Conservation (phyloP, 192 early-diverging fungal genomes). For the Jimgerdemannia flammicorona region DNA sequence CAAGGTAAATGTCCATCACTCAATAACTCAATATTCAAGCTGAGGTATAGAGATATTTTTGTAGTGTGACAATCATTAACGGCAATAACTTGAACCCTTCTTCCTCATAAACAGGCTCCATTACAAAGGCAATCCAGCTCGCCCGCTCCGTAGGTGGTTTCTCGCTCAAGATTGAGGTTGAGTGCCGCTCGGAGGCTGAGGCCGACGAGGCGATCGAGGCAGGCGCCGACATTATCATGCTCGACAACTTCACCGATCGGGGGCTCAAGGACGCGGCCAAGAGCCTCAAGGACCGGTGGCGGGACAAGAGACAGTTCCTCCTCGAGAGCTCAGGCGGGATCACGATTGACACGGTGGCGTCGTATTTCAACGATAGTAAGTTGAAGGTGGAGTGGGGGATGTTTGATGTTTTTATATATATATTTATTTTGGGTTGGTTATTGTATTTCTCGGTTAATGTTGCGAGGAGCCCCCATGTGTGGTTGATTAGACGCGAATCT, state of each 20-base stretch:
- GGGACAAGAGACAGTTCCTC: conserved; percentile 63
- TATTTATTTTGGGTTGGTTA: too few relatives aligned
- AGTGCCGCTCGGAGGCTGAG: conserved; percentile 88
- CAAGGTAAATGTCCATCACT: conserved; percentile 34
- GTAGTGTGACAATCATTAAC: background rate
- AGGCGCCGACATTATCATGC: conserved; percentile 97
- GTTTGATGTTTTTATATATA: background rate
- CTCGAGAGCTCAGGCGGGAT: conserved; percentile 97
- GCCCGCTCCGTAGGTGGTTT: conserved; percentile 87
- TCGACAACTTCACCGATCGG: conserved; percentile 88
- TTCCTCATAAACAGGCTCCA: conserved; percentile 58
- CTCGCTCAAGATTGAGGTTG: conserved; percentile 95
- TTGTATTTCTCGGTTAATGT: too few relatives aligned
- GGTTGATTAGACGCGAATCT: too few relatives aligned
- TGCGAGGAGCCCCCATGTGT: too few relatives aligned
- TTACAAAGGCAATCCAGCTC: conserved; percentile 81
- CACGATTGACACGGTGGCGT: conserved; percentile 77
- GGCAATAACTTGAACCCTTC: background rate
- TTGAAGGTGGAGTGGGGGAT: background rate
- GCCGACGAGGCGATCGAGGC: conserved; percentile 94
- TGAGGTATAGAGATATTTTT: too few relatives aligned
- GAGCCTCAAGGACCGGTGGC: conserved; percentile 76
- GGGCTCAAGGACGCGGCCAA: conserved; percentile 60
- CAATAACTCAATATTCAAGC: too few relatives aligned
- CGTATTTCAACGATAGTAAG: conserved; percentile 78